Base-by-base conservation (phyloP, 495 filamentous ascomycete genomes). In the Penicillium coffeae region DNA sequence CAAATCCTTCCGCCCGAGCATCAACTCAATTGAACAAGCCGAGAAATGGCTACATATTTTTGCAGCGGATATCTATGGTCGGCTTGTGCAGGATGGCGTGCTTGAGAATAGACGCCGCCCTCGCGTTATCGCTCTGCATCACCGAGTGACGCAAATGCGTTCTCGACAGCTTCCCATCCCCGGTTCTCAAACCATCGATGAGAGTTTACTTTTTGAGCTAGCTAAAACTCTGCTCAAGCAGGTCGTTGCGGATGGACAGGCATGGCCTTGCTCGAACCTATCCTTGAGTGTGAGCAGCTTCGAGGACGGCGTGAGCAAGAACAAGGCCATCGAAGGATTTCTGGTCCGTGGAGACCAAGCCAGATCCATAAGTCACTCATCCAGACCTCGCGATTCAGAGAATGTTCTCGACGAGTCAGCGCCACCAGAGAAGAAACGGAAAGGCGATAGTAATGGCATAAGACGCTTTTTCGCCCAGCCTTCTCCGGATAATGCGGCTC, bases 21-120 rank as follows among this genome's bases (percentile, higher is more conserved):
- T 98, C 59, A 88, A 82, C 54, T 81, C 73, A 12, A 64, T 78
- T n/a, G 90, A 93, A 19, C 88, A 95, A 64, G 94, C 84, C 2
- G 74, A 80, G 6, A 86, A 83, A 56, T 98, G 93, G 93, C 72
- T 98, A 38, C 76, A 83, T 13, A 96, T 98, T 46, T 96, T 98
- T 65, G 85, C 83, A 12, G 89, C 90, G 1, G 93, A 98, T 61
- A 95, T 98, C 42, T 92, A 87, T 69, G 84, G 85, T 16, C 82
- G 93, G 38, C 75, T 96, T 21, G 86, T 95, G 5, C 91, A 97
- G 54, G 93, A 96, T 66, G 92, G 91, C 30, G 84, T 95, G 13
- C 70, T 94, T 54, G 92, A 96, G 63, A 85, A 94, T 62, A 90
- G 84, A 68, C 81, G 93, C 21, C 78, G 90, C 46, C 93, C 93